Conservation (phyloP, 306 rosid species). For the Dryas octopetala region DNA sequence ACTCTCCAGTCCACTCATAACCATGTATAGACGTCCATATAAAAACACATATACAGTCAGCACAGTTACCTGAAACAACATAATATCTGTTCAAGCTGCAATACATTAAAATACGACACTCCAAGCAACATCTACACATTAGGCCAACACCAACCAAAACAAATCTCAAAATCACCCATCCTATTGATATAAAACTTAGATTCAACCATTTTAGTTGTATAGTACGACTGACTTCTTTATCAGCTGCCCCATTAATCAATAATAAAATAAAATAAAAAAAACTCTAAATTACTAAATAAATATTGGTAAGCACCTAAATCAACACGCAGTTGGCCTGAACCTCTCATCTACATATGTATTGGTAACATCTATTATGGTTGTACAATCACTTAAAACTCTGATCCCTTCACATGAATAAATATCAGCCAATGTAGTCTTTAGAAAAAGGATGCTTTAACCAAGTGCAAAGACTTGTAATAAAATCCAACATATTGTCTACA, state of each 20-base stretch:
- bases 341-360: background rate
- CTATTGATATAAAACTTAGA: background rate
- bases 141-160: background rate
- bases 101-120: background rate
- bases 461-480: background rate
- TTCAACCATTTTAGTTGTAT: conserved; percentile 1
- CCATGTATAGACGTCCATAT: conserved; percentile 92
- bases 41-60: conserved; percentile 78
- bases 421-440: background rate
- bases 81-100: conserved; percentile 18
- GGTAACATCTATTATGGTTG: background rate
- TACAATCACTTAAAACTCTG: background rate
- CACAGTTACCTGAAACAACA: conserved; percentile 72
- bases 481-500: background rate
- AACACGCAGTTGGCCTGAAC: background rate
- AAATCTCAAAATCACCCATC: background rate
- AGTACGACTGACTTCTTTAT: background rate
- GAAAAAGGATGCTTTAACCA: background rate
- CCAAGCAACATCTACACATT: background rate
- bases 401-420: background rate
- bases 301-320: background rate
- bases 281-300: background rate
- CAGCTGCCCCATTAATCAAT: background rate
- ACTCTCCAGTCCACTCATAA: conserved; percentile 87
- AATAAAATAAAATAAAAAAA: background rate